Percentiles rank a stretch among this genome's conserved stretches.
Evolutionary conservation across 2,329 filamentous ascomycete genomes (phyloP).

Genomic region (Zasmidium citrigriseum): DNA sequence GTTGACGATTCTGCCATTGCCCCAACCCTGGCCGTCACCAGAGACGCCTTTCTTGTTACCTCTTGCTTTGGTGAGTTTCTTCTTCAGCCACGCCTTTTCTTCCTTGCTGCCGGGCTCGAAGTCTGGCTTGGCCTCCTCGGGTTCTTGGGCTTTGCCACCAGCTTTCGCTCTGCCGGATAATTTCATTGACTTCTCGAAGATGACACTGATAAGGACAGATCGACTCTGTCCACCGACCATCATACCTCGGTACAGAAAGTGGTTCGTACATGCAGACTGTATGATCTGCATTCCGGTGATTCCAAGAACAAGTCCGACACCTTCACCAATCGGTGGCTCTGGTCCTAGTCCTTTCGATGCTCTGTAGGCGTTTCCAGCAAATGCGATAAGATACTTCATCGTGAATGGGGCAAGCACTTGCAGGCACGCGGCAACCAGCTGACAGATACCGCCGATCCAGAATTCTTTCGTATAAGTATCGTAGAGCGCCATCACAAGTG

Average conservation of each 20-base stretch:
- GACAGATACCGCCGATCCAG: slow-evolving; percentile 76
- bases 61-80: slow-evolving; percentile 44
- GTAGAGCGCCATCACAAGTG: slow-evolving; percentile 77
- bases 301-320: slow-evolving; percentile 80
- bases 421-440: slow-evolving; percentile 67
- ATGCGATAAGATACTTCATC: slow-evolving; percentile 82
- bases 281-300: slow-evolving; percentile 82
- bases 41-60: slow-evolving; percentile 52
- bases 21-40: slow-evolving; percentile 80
- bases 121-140: slow-evolving; percentile 36
- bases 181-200: slow-evolving; percentile 91
- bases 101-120: slow-evolving; percentile 51
- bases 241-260: slow-evolving; percentile 93
- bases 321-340: slow-evolving; percentile 69
- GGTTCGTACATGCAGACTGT: slow-evolving; percentile 79
- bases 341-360: slow-evolving; percentile 53
- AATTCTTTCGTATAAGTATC: slow-evolving; percentile 87
- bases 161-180: slow-evolving; percentile 86
- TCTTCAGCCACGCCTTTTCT: slow-evolving; percentile 55
- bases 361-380: slow-evolving; percentile 74
- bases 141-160: slow-evolving; percentile 60
- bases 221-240: slow-evolving; percentile 82
- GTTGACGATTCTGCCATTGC: slow-evolving; percentile 87
- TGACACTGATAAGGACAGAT: slow-evolving; percentile 77
- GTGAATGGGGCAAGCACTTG: slow-evolving; percentile 84